These are phyloP conservation scores for Ambrosia trifida DNA, from an alignment of 129 eudicot species.

Conservation along the genomic window DNA sequence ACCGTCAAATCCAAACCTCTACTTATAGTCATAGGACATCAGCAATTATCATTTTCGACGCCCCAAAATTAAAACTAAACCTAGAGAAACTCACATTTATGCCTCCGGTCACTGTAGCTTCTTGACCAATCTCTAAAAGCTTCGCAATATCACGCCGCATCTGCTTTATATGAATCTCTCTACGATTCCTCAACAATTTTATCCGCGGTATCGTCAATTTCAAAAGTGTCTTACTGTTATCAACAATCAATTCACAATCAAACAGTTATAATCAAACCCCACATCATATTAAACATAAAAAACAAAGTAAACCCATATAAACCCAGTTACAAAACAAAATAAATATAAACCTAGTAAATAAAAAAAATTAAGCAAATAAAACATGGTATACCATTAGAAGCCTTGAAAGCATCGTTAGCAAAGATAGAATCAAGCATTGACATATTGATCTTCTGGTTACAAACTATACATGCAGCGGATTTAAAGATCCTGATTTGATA, in stretches of 20 bases:
- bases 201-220: constrained; percentile 88
- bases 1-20: no score
- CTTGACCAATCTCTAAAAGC: constrained; percentile 94
- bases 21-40: no score
- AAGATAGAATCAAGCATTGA: constrained; percentile 84
- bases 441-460: constrained; percentile 29
- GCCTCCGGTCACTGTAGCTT: constrained; percentile 61
- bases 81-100: no score
- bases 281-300: not conserved
- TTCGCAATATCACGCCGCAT: constrained; percentile 95
- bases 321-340: not conserved
- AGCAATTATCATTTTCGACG: no score
- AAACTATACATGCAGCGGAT: not conserved
- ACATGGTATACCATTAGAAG: not conserved
- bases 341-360: no score
- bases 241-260: constrained; percentile 17
- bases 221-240: constrained; percentile 73
- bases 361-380: not conserved
- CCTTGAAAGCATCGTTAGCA: constrained; percentile 66
- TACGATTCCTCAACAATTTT: constrained; percentile 81
- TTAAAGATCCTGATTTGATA: not conserved
- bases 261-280: not conserved
- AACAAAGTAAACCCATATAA: not conserved
- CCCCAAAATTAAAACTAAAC: no score
- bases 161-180: constrained; percentile 90